phyloP scores from a whole-genome alignment of 768 basidiomycete genomes.

The Antrodiella citrinella region DNA sequence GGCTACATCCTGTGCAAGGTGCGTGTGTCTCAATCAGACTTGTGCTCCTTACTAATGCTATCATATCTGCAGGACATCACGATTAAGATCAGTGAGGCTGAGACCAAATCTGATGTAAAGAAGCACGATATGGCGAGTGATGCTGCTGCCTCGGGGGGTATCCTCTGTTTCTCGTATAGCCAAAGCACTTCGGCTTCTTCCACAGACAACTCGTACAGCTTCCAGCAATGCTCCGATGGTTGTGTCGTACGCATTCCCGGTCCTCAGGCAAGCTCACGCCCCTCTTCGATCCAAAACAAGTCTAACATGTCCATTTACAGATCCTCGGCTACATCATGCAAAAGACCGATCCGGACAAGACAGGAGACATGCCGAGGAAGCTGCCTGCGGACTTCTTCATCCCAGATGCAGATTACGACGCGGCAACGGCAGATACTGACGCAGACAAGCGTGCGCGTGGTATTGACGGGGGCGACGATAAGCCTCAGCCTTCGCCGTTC shows the following conservation, averaged over 20 bases:
- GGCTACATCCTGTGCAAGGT: not conserved
- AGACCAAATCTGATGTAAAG: not conserved
- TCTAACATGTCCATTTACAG: not conserved
- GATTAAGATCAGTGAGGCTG: not conserved
- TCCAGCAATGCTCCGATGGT: not conserved
- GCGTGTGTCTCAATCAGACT: not conserved
- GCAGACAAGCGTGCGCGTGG: not conserved
- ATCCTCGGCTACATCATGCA: conserved; percentile 1
- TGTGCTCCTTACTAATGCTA: not conserved
- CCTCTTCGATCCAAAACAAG: not conserved
- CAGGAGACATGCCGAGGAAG: not conserved
- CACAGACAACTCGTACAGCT: not conserved
- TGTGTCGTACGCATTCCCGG: not conserved
- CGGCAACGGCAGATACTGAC: not conserved
- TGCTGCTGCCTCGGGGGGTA: not conserved
- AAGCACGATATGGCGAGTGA: not conserved
- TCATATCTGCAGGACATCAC: not conserved
- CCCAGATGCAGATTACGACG: not conserved
- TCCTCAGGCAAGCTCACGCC: not conserved
- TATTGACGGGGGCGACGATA: not conserved
- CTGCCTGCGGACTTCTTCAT: conserved; percentile 1
- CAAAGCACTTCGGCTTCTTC: not conserved
- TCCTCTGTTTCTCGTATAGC: not conserved
- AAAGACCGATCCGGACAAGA: not conserved
- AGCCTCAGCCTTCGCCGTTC: not conserved